phyloP scores from a whole-genome alignment of 768 basidiomycete species.

The Naganishia kalamii region DNA sequence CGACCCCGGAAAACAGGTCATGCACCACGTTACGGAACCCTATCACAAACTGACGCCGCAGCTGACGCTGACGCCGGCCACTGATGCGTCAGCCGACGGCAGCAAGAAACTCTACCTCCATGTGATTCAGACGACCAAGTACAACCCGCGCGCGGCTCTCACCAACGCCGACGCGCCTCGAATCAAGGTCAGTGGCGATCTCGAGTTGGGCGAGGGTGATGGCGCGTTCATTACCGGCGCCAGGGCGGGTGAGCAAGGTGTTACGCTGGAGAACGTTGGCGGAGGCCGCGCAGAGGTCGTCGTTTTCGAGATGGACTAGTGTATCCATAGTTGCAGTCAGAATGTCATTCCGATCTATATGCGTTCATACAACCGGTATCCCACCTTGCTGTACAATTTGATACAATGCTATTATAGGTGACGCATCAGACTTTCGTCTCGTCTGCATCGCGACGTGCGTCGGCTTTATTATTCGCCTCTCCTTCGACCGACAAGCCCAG shows the following conservation, averaged over 20 bases:
- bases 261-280: conserved; percentile 57
- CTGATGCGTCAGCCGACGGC: conserved; percentile 19
- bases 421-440: no score
- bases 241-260: conserved; percentile 47
- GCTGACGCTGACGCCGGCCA: conserved; percentile 11
- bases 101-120: conserved; percentile 72
- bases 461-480: neutral
- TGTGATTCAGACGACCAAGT: conserved; percentile 76
- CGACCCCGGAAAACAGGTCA: conserved; percentile 54
- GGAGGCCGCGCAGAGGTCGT: conserved; percentile 65
- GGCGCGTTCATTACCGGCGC: conserved; percentile 65
- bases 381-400: neutral
- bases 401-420: neutral
- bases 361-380: neutral
- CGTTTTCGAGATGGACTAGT: conserved; percentile 65
- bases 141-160: conserved; percentile 55
- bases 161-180: conserved; percentile 52
- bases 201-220: conserved; percentile 73
- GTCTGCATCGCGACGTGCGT: no score
- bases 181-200: conserved; percentile 52
- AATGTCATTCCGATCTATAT: neutral
- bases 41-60: conserved; percentile 12
- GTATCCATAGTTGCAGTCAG: no score
- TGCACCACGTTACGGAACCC: conserved; percentile 51
- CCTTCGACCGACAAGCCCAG: neutral